These are phyloP conservation scores for Penstemon davidsonii DNA, from an alignment of 257 asterid genomes.

Conservation along the genomic window DNA sequence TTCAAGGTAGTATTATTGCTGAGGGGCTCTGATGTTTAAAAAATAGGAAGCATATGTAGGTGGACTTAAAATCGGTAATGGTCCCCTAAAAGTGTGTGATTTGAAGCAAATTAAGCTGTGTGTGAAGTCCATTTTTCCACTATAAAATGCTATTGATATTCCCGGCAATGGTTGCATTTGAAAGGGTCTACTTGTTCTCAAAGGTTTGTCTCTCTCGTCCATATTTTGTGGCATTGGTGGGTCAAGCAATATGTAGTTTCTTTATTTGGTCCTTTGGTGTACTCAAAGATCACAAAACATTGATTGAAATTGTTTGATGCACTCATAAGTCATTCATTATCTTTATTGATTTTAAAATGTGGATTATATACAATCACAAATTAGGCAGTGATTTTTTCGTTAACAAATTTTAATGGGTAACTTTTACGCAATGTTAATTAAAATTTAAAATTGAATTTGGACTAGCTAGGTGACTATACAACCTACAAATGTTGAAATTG, in stretches of 20 bases:
- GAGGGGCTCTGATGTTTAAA: conserved; percentile 8
- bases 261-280: conserved; percentile 26
- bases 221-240: conserved; percentile 47
- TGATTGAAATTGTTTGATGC: not conserved
- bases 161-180: conserved; percentile 36
- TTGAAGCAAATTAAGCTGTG: conserved; percentile 9
- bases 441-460: no score
- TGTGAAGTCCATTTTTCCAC: conserved; percentile 27
- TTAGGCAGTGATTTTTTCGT: not conserved
- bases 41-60: conserved; percentile 27
- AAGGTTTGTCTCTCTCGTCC: conserved; percentile 34
- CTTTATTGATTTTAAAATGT: not conserved
- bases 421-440: no score
- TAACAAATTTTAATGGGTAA: no score
- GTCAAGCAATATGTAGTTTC: conserved; percentile 26
- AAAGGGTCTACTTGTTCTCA: conserved; percentile 33
- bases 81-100: conserved; percentile 19
- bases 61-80: conserved; percentile 32
- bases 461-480: no score
- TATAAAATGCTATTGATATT: conserved; percentile 29
- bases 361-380: conserved; percentile 8
- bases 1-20: conserved; percentile 17
- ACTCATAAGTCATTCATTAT: no score
- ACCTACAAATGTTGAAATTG: no score
- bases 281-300: conserved; percentile 5